phyloP scores from a whole-genome alignment of 371 early-diverging fungal genomes.

The Rhizopus stolonifer region DNA sequence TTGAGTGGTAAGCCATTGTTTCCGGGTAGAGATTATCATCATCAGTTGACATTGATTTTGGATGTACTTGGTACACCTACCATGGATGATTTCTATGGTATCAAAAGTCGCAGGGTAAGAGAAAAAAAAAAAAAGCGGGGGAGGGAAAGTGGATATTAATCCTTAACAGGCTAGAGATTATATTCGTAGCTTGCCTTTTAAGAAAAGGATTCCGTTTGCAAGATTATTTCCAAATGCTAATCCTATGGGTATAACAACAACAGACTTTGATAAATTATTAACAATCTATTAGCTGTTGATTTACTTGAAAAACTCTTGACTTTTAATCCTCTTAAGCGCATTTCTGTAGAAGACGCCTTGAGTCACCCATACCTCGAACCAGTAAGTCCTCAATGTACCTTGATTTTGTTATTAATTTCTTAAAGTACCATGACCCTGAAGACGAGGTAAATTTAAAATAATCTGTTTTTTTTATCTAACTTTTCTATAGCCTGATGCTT shows the following conservation, averaged over 20 bases:
- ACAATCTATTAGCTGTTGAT: conserved; percentile 77
- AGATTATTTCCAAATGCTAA: conserved; percentile 83
- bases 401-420: background rate
- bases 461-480: no score
- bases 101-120: conserved; percentile 70
- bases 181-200: conserved; percentile 88
- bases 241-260: conserved; percentile 63
- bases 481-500: conserved; percentile 56
- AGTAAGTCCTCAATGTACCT: conserved; percentile 3
- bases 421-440: conserved; percentile 78
- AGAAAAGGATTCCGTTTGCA: conserved; percentile 83
- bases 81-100: conserved; percentile 82
- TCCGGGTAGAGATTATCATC: conserved; percentile 90
- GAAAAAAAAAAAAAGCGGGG: background rate
- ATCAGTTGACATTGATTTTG: conserved; percentile 97
- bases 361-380: conserved; percentile 81
- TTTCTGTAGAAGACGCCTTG: conserved; percentile 92
- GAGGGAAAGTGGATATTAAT: no score
- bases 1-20: conserved; percentile 89
- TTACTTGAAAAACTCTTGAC: conserved; percentile 90
- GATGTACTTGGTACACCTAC: conserved; percentile 96
- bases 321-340: conserved; percentile 91
- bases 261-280: no score
- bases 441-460: conserved; percentile 50
- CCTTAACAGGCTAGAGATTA: conserved; percentile 77